Evolutionary conservation across 805 yeast genomes (phyloP).

Genomic region (Cyberlindnera samutprakarnensis): DNA sequence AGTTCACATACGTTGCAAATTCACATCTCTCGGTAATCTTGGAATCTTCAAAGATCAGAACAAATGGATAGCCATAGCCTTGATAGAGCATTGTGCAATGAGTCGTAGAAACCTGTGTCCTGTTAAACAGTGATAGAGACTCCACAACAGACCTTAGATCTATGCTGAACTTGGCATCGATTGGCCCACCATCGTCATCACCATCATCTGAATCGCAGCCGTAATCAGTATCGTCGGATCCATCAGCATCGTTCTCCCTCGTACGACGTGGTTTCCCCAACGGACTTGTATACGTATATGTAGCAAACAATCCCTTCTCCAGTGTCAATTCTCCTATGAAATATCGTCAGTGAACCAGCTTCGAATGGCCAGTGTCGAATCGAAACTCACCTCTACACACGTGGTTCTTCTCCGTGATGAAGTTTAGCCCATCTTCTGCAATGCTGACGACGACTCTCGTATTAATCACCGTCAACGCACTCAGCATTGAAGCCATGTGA

Average conservation of each 20-base stretch:
- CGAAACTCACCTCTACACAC: conserved; percentile 20
- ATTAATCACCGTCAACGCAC: conserved; percentile 34
- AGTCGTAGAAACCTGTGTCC: conserved; percentile 23
- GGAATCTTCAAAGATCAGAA: conserved; percentile 46
- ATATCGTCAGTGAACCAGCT: neutral
- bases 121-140: conserved; percentile 38
- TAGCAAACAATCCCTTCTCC: conserved; percentile 29
- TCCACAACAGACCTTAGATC: conserved; percentile 42
- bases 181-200: no score
- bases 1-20: conserved; percentile 35
- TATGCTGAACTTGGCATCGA: conserved; percentile 29
- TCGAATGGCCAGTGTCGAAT: neutral
- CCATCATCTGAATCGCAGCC: conserved; percentile 8
- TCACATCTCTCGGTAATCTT: conserved; percentile 51
- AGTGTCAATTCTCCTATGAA: conserved; percentile 30
- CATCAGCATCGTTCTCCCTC: conserved; percentile 8
- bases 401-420: conserved; percentile 41
- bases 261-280: neutral
- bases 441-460: conserved; percentile 34
- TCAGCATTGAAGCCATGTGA: conserved; percentile 39
- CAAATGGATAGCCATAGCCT: conserved; percentile 46
- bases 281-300: conserved; percentile 15
- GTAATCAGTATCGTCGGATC: conserved; percentile 8
- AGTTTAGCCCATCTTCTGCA: conserved; percentile 43
- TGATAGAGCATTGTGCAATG: conserved; percentile 45